A percentile compares a stretch with the other conserved stretches of the same genome.
These are phyloP conservation scores for Rhodosporidiobolus odoratus DNA, from an alignment of 768 basidiomycete genomes.

Conservation along the genomic window DNA sequence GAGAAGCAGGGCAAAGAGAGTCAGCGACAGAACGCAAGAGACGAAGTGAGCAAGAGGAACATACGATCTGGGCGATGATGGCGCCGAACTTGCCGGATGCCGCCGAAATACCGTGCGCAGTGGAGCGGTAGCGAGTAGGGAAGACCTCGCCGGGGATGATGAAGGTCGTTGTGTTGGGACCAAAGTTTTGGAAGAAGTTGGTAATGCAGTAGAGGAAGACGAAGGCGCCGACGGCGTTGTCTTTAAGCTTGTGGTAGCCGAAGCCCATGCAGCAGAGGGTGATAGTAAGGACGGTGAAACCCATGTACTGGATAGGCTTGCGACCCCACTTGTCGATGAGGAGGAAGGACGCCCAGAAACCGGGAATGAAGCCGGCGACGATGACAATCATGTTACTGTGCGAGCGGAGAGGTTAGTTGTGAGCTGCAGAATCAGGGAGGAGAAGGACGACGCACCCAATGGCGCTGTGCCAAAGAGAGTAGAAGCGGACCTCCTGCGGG, in stretches of 20 bases:
- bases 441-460: constrained; percentile 56
- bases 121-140: constrained; percentile 70
- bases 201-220: constrained; percentile 63
- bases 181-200: constrained; percentile 47
- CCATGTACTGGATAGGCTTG: constrained; percentile 50
- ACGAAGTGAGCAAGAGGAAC: not conserved
- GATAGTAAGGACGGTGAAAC: constrained; percentile 36
- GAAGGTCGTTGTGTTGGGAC: constrained; percentile 60
- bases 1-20: not conserved
- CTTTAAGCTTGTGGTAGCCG: constrained; percentile 51
- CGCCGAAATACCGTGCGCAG: constrained; percentile 72
- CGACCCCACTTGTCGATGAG: constrained; percentile 68
- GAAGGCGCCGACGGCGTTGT: constrained; percentile 55
- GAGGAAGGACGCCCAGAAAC: constrained; percentile 50
- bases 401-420: constrained; percentile 41
- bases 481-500: constrained; percentile 62
- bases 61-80: constrained; percentile 50
- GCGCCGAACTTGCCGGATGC: constrained; percentile 73
- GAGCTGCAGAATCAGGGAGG: not conserved
- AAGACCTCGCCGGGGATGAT: constrained; percentile 74
- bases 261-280: constrained; percentile 46
- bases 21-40: constrained; percentile 8
- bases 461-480: constrained; percentile 59
- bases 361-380: constrained; percentile 48
- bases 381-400: constrained; percentile 63